phyloP scores from a whole-genome alignment of 2,329 filamentous ascomycete species.

The Epicoccum nigrum region DNA sequence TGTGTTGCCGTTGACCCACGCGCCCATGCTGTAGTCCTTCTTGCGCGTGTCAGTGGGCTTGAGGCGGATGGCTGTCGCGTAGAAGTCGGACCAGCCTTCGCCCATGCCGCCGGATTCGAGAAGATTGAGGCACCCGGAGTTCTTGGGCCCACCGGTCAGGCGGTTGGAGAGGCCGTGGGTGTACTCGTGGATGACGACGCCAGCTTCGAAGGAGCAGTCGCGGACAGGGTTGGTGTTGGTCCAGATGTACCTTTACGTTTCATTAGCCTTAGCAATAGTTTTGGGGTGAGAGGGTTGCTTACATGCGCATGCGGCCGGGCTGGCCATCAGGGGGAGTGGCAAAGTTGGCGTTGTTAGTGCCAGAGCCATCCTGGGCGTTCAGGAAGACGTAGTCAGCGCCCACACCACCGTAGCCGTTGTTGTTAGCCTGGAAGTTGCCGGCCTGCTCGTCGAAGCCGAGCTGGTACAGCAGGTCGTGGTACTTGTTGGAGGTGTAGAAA shows the following conservation, averaged over 20 bases:
- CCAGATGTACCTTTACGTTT: constrained; percentile 52
- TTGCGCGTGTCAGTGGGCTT: constrained; percentile 54
- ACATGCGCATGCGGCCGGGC: constrained; percentile 64
- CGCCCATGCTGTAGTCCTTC: constrained; percentile 58
- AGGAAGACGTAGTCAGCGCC: constrained; percentile 62
- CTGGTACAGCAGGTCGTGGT: constrained; percentile 64
- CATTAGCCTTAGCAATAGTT: too few species aligned
- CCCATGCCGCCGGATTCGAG: constrained; percentile 63
- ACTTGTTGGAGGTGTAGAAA: constrained; percentile 66
- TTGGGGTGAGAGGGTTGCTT: too few species aligned
- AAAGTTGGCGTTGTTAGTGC: constrained; percentile 65
- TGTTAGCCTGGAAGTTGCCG: constrained; percentile 66
- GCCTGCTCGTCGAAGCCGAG: constrained; percentile 65
- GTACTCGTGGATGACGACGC: constrained; percentile 62
- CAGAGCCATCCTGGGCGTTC: constrained; percentile 62
- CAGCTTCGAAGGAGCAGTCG: constrained; percentile 64
- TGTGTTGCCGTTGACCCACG: constrained; percentile 56
- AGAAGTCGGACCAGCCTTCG: constrained; percentile 65
- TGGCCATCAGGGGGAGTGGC: constrained; percentile 53
- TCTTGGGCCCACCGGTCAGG: constrained; percentile 64
- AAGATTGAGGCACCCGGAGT: constrained; percentile 56
- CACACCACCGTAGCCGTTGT: constrained; percentile 59
- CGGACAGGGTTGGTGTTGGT: constrained; percentile 55
- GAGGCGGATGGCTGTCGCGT: constrained; percentile 58
- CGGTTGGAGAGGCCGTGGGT: constrained; percentile 60